Base-by-base conservation (phyloP, 202 grass and related monocot genomes). In the Elaeis oleifera region DNA sequence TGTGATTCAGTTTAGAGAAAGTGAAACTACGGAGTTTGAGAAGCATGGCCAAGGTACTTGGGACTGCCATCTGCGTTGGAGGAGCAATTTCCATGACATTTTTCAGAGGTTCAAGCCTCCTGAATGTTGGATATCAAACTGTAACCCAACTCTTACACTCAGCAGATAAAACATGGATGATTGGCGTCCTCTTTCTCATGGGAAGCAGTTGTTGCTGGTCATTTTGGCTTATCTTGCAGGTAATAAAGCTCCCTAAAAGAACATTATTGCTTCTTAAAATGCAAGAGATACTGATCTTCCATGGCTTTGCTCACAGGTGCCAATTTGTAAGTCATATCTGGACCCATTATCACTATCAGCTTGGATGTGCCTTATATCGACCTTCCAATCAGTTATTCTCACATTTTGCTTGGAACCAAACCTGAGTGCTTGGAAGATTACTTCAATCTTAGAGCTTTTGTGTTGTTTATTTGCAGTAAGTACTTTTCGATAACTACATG, bases 201-300 rank as follows among this genome's bases (percentile, higher is more conserved):
- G 83, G 64, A 73, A 84, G 80, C 68, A 86, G 71, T 70, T 76
- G 21, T 39, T 95, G 74, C 64, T 95, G 85, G 90, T 90, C 90
- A 6, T 63, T 83, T 14, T 95, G 85, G 85, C 90, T 95, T 52
- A 81, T 95, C 72, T 23, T 86, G 62, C 90, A 95, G 78, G 84
- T 80, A 16, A 18, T 22, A 24, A n/a, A 51, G 11, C 16, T 19
- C 9, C 24, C 14, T 17, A 1, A 15, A 4, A 44, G 9, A 44
- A 44, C 8, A 44, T 3, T 44, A 44, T 14, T 44, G 9, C 36
- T 44, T 44, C 36, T 44, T 44, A 44, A 44, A 14, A 14, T 44
- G 9, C 14, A 44, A 13, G 9, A 44, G 36, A 44, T 14, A 44
- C 36, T 13, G 9, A 44, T 13, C 36, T 2, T 14, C 13, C 36